Evolutionary conservation across 768 basidiomycete species (phyloP).

Genomic region (Mycena latifolia): DNA sequence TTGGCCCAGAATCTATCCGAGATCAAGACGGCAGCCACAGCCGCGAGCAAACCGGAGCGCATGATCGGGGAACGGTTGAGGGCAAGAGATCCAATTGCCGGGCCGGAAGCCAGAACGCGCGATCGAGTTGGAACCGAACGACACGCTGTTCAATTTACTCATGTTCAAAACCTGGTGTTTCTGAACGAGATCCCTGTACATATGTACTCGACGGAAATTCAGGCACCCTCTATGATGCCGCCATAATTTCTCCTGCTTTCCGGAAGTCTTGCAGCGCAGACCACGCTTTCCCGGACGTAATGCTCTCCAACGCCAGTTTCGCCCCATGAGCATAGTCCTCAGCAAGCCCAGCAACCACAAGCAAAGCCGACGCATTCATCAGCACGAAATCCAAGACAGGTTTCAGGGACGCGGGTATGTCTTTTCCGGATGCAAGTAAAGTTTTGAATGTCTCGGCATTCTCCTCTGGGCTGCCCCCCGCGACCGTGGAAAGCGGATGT

Average conservation of each 20-base stretch:
- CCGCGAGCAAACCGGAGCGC: not conserved
- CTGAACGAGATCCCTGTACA: no score
- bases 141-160: no score
- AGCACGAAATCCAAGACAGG: constrained; percentile 90
- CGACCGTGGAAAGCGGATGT: constrained; percentile 79
- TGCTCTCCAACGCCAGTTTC: constrained; percentile 70
- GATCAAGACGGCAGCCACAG: not conserved
- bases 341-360: constrained; percentile 88
- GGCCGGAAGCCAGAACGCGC: no score
- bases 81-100: no score
- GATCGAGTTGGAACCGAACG: no score
- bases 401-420: constrained; percentile 66
- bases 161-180: no score
- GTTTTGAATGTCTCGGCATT: constrained; percentile 82
- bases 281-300: constrained; percentile 73
- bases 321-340: constrained; percentile 79
- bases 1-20: not conserved
- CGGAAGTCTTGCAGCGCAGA: constrained; percentile 65
- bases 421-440: constrained; percentile 70
- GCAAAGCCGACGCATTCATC: constrained; percentile 89
- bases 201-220: not conserved
- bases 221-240: not conserved
- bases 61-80: no score
- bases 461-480: constrained; percentile 79
- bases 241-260: constrained; percentile 46